Base-by-base conservation (phyloP, 257 asterid species). In the Solanum medicagineum region DNA sequence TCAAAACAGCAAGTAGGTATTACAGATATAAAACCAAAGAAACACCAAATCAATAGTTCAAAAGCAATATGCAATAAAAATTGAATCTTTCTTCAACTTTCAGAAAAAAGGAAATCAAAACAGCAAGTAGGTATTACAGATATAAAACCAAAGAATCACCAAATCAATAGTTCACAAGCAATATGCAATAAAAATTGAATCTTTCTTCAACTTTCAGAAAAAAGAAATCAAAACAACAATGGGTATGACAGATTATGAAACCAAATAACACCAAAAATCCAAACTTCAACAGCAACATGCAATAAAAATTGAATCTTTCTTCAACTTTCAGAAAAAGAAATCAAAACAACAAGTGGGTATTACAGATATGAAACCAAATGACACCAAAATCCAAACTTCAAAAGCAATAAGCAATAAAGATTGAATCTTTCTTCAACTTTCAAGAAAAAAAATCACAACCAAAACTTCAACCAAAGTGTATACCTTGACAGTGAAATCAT, bases 401-500 rank as follows among this genome's bases (percentile, higher is more conserved):
- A 47, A 45, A 74, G 59, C 59, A 7, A 47, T 74, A n/a, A 22
- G 19, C 81, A 74, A 44, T 13, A 75, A 77, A 77, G 53, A 77
- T 26, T 53, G 65, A 9, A 77, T 77, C 83, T 77, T 77, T 51
- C 44, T 26, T 77, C 63, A 51, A 51, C 62, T 77, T 24, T 53
- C 63, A 36, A 60, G 14, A 4, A 63, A 26, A 63, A 19, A 63
- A 63, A 63, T 32, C 71, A 63, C 5, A 20, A 56, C 14, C 42
- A n/a, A 10, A 19, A 54, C n/a, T 5, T 12, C 40, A 85, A 66
- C 14, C 44, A 15, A 62, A 32, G 44, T 2, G 17, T 2, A 20
- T 85, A 92, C 98, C 96, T 93, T 92, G 24, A 93, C 97, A 71
- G 93, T 91, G 86, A 92, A 90, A 12, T 92, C 95, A 88, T 89